Base-by-base conservation (phyloP, 2,329 filamentous ascomycete genomes). In the Colletotrichum neosansevieriae region DNA sequence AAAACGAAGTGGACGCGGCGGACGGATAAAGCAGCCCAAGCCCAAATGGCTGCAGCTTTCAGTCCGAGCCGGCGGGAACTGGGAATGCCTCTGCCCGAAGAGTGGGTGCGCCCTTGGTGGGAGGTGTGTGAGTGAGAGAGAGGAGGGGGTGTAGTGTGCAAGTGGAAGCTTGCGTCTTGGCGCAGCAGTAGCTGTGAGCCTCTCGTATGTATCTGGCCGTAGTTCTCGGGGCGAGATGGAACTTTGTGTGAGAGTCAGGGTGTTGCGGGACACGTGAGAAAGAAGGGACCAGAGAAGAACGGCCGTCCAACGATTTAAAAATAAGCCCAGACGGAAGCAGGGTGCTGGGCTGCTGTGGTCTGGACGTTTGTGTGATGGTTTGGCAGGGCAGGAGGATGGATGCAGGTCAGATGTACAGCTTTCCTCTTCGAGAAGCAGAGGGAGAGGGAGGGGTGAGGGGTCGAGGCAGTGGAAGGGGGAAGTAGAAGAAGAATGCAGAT, bases 71-170 rank as follows among this genome's bases (percentile, higher is more conserved):
- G 63, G 63, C 57, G 63, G 63, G 67, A 69, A 58, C 54, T 65
- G 61, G 65, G 61, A 59, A n/a, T 59, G 62, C 53, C 54, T 68
- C 65, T 68, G 65, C 40, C 65, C 65, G 65, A 65, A 50, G 47
- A 40, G 47, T 59, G 65, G 61, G 53, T 53, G 53, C 32, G 53
- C 32, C 54, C 49, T 65, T 68, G 54, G 61, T 58, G 65, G 21
- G 59, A 42, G 60, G 58, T 53, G 47, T 29, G 54, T 24, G 44
- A 36, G n/a, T 29, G 32, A 36, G 47, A n/a, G n/a, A n/a, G n/a
- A n/a, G 62, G 61, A 47, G 49, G 64, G 64, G 58, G 60, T 53
- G 53, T 19, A 38, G 51, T 53, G 64, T 64, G 29, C 49, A 62
- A 50, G 40, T 64, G 64, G 63, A 66, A 56, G 47, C 61, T 65